Evolutionary conservation across 2,329 filamentous ascomycete species (phyloP).

Genomic region (Fusarium compactum): DNA sequence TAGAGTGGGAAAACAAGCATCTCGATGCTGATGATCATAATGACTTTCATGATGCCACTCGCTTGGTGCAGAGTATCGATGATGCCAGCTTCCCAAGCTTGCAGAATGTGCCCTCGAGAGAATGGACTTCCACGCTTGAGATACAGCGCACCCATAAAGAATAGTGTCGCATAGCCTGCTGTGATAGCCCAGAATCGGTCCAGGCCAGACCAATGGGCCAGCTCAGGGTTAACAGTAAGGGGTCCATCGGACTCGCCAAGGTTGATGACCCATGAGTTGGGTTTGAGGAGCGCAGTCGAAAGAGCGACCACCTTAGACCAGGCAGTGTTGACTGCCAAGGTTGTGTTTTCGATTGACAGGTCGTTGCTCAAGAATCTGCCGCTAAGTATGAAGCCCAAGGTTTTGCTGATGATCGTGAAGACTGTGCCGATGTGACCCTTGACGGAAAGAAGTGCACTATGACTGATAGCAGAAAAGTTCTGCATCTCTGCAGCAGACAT

Average conservation of each 20-base stretch:
- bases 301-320: constrained; percentile 37
- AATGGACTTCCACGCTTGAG: constrained; percentile 79
- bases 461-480: constrained; percentile 81
- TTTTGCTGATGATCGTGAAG: constrained; percentile 54
- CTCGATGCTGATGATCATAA: constrained; percentile 97
- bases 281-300: constrained; percentile 55
- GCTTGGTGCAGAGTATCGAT: constrained; percentile 91
- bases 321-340: constrained; percentile 14
- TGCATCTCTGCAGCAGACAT: constrained; percentile 73
- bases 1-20: constrained; percentile 98
- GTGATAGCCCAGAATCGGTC: constrained; percentile 79
- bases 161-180: constrained; percentile 83
- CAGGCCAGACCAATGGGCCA: constrained; percentile 75
- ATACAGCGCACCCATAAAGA: constrained; percentile 80
- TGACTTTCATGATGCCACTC: constrained; percentile 96
- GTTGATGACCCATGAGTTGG: constrained; percentile 70
- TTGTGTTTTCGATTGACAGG: constrained; percentile 24
- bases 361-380: constrained; percentile 54
- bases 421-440: constrained; percentile 64
- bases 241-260: constrained; percentile 59
- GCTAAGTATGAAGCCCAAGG: constrained; percentile 59
- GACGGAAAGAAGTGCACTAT: constrained; percentile 73
- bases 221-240: constrained; percentile 62
- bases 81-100: constrained; percentile 79
- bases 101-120: constrained; percentile 65